Evolutionary conservation across 192 early-diverging fungal species (phyloP).

Genomic region (Entomortierella lignicola): DNA sequence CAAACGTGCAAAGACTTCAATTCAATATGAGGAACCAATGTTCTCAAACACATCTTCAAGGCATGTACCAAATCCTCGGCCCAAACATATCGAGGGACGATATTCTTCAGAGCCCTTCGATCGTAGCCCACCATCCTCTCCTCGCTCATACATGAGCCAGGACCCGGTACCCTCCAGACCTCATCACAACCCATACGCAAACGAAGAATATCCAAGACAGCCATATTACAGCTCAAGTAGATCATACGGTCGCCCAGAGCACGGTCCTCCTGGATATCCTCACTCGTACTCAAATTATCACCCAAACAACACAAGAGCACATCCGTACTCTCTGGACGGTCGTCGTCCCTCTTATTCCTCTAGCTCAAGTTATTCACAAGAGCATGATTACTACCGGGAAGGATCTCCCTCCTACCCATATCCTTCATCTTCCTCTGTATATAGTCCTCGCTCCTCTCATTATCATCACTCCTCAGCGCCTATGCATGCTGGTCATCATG

Average conservation of each 20-base stretch:
- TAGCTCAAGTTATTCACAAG: slow-evolving; percentile 11
- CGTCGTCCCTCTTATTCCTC: slow-evolving; percentile 9
- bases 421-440: slow-evolving; percentile 22
- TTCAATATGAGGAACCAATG: background rate
- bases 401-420: slow-evolving; percentile 17
- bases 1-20: slow-evolving; percentile 18
- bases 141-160: slow-evolving; percentile 1
- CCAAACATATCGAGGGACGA: background rate
- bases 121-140: slow-evolving; percentile 37
- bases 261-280: background rate
- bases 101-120: slow-evolving; percentile 26
- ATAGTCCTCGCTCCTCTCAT: slow-evolving; percentile 8
- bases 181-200: slow-evolving; percentile 11
- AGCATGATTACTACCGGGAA: slow-evolving; percentile 7
- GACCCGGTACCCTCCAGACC: slow-evolving; percentile 20
- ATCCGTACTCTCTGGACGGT: slow-evolving; percentile 7
- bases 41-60: background rate
- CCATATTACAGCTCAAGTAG: slow-evolving; percentile 2
- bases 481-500: slow-evolving; percentile 23
- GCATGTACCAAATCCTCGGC: slow-evolving; percentile 23
- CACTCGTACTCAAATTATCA: slow-evolving; percentile 1
- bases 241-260: slow-evolving; percentile 5
- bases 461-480: slow-evolving; percentile 5
- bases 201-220: slow-evolving; percentile 1
- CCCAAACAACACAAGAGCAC: slow-evolving; percentile 7